Evolutionary conservation across 129 eudicot species (phyloP).

Genomic region (Calendula officinalis): DNA sequence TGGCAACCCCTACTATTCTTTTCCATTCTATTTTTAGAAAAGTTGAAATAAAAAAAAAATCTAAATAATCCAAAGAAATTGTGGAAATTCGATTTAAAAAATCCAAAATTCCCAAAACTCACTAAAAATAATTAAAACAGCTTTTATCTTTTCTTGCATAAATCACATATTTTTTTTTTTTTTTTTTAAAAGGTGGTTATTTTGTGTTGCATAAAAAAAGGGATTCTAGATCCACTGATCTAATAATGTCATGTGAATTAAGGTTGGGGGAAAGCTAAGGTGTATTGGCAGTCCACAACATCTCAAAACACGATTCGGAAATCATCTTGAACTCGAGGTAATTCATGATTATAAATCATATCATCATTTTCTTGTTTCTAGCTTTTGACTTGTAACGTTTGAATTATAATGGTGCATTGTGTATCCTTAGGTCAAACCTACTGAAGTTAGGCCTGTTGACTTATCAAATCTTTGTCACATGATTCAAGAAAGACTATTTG

Average conservation of each 20-base stretch:
- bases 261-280: slow-evolving; percentile 92
- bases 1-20: no score
- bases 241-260: slow-evolving; percentile 10
- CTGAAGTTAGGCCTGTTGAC: slow-evolving; percentile 70
- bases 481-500: slow-evolving; percentile 77
- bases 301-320: slow-evolving; percentile 90
- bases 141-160: no score
- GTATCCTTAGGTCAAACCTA: slow-evolving; percentile 69
- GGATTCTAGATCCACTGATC: neutral
- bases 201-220: no score
- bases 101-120: no score
- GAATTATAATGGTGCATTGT: slow-evolving; percentile 2
- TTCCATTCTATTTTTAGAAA: no score
- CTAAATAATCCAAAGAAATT: no score
- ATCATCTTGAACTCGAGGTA: slow-evolving; percentile 97
- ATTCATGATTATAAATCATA: slow-evolving; percentile 4
- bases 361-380: neutral
- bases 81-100: no score
- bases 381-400: neutral
- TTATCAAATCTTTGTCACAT: slow-evolving; percentile 62
- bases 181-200: no score
- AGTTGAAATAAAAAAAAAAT: no score
- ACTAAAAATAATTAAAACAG: no score
- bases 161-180: no score
- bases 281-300: slow-evolving; percentile 99